Percentiles rank a stretch among this genome's conserved stretches.
phyloP scores from a whole-genome alignment of 495 filamentous ascomycete genomes.

The Amniculicola lignicola region DNA sequence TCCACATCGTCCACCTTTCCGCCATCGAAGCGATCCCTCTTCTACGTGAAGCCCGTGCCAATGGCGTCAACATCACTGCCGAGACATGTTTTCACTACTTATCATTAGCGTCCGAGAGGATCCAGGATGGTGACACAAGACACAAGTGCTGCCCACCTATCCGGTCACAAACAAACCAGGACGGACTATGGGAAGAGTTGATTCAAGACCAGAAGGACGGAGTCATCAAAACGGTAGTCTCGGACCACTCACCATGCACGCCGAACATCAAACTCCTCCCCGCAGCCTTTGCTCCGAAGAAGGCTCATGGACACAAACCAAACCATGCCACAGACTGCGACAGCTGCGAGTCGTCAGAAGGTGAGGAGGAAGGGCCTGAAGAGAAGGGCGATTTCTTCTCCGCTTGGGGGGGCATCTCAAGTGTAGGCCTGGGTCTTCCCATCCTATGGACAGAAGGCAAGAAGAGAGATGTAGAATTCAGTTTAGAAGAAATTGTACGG shows the following conservation, averaged over 20 bases:
- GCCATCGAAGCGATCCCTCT: constrained; percentile 90
- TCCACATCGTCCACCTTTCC: constrained; percentile 95
- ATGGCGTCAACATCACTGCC: constrained; percentile 85
- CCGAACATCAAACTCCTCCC: constrained; percentile 90
- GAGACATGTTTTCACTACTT: constrained; percentile 99
- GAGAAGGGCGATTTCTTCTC: constrained; percentile 82
- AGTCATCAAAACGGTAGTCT: constrained; percentile 92
- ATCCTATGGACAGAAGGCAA: constrained; percentile 81
- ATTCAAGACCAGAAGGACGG: constrained; percentile 57
- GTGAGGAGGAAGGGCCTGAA: constrained; percentile 39
- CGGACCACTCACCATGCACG: constrained; percentile 94
- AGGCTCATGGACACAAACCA: constrained; percentile 5
- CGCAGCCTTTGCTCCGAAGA: constrained; percentile 47
- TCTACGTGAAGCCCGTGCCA: constrained; percentile 72
- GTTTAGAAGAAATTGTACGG: constrained; percentile 70
- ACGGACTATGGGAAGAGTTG: constrained; percentile 83
- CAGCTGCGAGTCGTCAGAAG: constrained; percentile 31
- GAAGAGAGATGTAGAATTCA: constrained; percentile 50
- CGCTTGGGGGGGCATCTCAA: constrained; percentile 94
- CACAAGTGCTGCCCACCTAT: constrained; percentile 99
- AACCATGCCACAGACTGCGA: constrained; percentile 12
- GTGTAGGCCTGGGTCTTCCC: constrained; percentile 84
- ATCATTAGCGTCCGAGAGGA: constrained; percentile 79
- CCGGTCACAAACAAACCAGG: constrained; percentile 76
- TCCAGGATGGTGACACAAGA: constrained; percentile 84